Percentiles rank a stretch among this genome's conserved stretches.
phyloP scores from a whole-genome alignment of 257 asterid species.

The Solanum chiquidenum region DNA sequence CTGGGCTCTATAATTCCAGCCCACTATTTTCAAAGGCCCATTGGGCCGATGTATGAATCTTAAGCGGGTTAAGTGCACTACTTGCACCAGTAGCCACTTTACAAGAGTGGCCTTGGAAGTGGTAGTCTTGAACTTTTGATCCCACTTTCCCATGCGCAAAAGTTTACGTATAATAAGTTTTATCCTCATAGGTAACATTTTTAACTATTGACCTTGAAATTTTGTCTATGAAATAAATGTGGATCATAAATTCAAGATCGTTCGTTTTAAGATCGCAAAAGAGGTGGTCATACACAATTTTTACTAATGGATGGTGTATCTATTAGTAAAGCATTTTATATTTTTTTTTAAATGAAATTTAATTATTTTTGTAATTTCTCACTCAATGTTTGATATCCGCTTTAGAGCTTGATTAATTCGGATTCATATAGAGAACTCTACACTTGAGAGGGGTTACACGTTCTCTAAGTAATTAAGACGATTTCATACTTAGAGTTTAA shows the following conservation, averaged over 20 bases:
- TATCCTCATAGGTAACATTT: not conserved
- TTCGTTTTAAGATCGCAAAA: not conserved
- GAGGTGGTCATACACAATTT: not conserved
- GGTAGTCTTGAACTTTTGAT: not conserved
- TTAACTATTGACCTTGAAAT: not conserved
- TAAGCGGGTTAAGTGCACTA: not conserved
- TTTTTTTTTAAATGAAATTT: not conserved
- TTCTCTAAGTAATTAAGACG: not conserved
- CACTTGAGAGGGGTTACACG: not conserved
- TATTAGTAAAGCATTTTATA: not conserved
- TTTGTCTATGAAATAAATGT: not conserved
- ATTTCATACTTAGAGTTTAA: not conserved
- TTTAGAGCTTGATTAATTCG: no score
- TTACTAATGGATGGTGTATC: not conserved
- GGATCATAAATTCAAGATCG: not conserved
- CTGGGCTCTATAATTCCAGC: not conserved
- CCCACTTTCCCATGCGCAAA: not conserved
- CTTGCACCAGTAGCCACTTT: not conserved
- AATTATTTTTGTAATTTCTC: no score
- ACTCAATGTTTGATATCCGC: no score
- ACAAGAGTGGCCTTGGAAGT: not conserved
- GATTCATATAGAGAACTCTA: no score
- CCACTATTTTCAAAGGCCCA: not conserved
- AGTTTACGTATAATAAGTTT: not conserved
- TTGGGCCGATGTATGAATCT: not conserved